phyloP scores from a whole-genome alignment of 768 basidiomycete genomes.

The Russula sp. region DNA sequence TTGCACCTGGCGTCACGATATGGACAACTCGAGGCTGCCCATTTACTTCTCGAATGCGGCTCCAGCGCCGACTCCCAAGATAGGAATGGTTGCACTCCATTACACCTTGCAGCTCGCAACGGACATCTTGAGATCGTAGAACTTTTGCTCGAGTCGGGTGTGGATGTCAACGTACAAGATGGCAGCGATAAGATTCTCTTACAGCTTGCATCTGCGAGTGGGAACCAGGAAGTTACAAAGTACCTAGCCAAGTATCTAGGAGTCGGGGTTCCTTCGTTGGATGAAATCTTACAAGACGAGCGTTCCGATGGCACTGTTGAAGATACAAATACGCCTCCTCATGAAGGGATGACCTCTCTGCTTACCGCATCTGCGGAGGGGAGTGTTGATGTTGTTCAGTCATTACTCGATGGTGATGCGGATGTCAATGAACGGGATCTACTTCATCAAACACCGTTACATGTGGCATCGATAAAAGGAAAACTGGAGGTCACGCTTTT shows the following conservation, averaged over 20 bases:
- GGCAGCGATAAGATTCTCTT: conserved; percentile 31
- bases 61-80: background rate
- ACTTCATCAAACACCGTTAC: no score
- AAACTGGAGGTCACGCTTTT: background rate
- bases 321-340: no score
- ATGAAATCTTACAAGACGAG: no score
- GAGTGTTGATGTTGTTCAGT: no score
- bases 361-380: no score
- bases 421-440: no score
- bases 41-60: background rate
- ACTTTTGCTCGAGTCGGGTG: background rate
- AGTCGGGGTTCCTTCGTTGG: no score
- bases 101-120: background rate
- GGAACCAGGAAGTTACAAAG: no score
- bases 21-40: background rate
- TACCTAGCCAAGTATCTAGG: no score
- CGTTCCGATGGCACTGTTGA: no score
- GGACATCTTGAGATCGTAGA: background rate
- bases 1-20: background rate
- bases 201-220: conserved; percentile 42
- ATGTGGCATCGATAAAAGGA: background rate
- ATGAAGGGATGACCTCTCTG: no score
- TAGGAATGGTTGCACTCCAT: background rate
- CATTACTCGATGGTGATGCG: no score
- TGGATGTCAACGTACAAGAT: background rate